Conservation (phyloP, 176 grass and related monocot genomes). For the Ananas comosus region DNA sequence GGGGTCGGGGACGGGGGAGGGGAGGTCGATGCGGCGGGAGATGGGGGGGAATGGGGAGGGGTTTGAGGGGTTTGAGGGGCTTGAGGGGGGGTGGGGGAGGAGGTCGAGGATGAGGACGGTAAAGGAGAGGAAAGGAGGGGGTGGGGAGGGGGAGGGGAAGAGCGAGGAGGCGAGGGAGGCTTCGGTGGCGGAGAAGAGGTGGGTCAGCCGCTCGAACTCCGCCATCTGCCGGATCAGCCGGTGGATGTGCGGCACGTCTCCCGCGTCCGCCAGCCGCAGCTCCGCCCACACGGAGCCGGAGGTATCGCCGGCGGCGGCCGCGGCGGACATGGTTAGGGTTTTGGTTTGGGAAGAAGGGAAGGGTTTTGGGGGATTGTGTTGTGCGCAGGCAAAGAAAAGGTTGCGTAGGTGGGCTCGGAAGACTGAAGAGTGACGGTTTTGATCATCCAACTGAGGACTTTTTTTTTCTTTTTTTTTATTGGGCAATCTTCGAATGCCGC, state of each 20-base stretch:
- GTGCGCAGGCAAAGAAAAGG: no score
- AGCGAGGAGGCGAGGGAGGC: conserved; percentile 29
- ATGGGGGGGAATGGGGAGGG: conserved; percentile 10
- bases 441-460: no score
- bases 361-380: not conserved
- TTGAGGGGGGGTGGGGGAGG: conserved; percentile 13
- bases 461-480: no score
- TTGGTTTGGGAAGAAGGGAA: not conserved
- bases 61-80: not conserved
- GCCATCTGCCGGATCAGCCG: conserved; percentile 84
- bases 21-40: conserved; percentile 34
- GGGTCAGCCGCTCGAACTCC: conserved; percentile 73
- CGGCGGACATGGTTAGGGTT: conserved; percentile 31
- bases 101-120: conserved; percentile 60
- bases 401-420: no score
- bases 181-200: conserved; percentile 75
- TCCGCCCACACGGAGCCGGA: conserved; percentile 54
- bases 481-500: no score
- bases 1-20: conserved; percentile 28
- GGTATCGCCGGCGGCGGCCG: conserved; percentile 26
- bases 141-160: conserved; percentile 42
- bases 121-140: conserved; percentile 47
- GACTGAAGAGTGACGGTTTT: no score
- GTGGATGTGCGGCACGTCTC: conserved; percentile 70
- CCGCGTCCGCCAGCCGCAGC: conserved; percentile 49